These are phyloP conservation scores for Capronia coronata DNA, from an alignment of 2,329 filamentous ascomycete species.

Conservation along the genomic window DNA sequence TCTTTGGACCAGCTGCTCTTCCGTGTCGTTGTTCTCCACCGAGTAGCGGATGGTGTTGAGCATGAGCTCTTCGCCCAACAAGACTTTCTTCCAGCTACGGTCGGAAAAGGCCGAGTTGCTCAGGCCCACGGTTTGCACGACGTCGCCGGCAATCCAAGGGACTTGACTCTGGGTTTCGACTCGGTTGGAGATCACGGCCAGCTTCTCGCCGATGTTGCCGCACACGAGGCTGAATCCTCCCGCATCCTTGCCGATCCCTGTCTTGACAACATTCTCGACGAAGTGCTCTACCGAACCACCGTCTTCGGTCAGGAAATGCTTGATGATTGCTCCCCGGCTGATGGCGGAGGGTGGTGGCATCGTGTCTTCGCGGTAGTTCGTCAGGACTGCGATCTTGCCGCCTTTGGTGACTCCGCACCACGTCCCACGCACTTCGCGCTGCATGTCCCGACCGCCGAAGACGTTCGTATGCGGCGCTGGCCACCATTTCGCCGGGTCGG, in stretches of 20 bases:
- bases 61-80: conserved; percentile 51
- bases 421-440: conserved; percentile 54
- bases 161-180: conserved; percentile 48
- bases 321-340: conserved; percentile 55
- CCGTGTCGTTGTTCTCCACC: conserved; percentile 37
- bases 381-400: conserved; percentile 56
- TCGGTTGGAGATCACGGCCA: conserved; percentile 59
- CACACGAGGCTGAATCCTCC: conserved; percentile 60
- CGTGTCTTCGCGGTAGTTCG: conserved; percentile 55
- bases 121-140: conserved; percentile 50
- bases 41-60: conserved; percentile 45
- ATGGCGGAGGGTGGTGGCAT: conserved; percentile 41
- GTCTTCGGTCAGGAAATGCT: conserved; percentile 49
- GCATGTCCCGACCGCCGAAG: conserved; percentile 56
- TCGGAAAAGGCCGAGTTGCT: conserved; percentile 58
- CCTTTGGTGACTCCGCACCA: conserved; percentile 59
- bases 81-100: conserved; percentile 56
- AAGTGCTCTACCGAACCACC: conserved; percentile 45
- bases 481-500: conserved; percentile 56
- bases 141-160: conserved; percentile 45
- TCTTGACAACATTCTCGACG: conserved; percentile 49
- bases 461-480: conserved; percentile 49
- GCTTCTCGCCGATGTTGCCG: conserved; percentile 47
- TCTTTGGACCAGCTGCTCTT: conserved; percentile 46
- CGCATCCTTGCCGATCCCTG: conserved; percentile 50